These are phyloP conservation scores for Phytophthora sansomeana DNA, from an alignment of 352 stramenopile species.

Conservation along the genomic window DNA sequence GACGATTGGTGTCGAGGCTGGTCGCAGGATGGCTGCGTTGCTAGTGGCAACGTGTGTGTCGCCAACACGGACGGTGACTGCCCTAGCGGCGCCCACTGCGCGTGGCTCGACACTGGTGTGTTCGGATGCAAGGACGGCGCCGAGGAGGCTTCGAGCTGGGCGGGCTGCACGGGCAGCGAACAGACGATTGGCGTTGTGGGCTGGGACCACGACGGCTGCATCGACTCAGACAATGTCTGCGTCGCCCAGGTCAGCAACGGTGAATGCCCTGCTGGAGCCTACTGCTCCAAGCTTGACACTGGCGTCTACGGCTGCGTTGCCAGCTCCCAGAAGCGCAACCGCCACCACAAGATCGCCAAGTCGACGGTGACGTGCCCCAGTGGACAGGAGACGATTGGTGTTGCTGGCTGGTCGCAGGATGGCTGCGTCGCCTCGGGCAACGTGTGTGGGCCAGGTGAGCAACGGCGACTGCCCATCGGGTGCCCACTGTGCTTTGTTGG, in stretches of 20 bases:
- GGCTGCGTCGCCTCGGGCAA: conserved; percentile 18
- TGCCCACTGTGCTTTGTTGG: conserved; percentile 22
- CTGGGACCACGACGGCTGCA: too few species aligned
- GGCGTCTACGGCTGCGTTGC: conserved; percentile 43
- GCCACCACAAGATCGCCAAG: conserved; percentile 25
- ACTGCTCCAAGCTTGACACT: conserved; percentile 36
- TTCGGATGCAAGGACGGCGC: too few species aligned
- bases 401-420: conserved; percentile 14
- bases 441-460: conserved; percentile 19
- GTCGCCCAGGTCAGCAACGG: too few species aligned
- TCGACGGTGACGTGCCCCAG: conserved; percentile 13
- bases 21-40: conserved; percentile 16
- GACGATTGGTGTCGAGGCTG: conserved; percentile 27
- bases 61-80: conserved; percentile 28
- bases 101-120: conserved; percentile 27
- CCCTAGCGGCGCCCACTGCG: conserved; percentile 25
- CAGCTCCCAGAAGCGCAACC: conserved; percentile 19
- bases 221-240: too few species aligned
- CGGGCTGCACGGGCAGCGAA: conserved; percentile 11
- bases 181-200: conserved; percentile 23
- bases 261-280: conserved; percentile 26
- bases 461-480: conserved; percentile 23
- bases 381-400: conserved; percentile 29
- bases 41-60: conserved; percentile 19
- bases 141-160: conserved; percentile 1